Conservation (phyloP, 1,139 yeast species). For the Saccharomycopsis hybrid region DNA sequence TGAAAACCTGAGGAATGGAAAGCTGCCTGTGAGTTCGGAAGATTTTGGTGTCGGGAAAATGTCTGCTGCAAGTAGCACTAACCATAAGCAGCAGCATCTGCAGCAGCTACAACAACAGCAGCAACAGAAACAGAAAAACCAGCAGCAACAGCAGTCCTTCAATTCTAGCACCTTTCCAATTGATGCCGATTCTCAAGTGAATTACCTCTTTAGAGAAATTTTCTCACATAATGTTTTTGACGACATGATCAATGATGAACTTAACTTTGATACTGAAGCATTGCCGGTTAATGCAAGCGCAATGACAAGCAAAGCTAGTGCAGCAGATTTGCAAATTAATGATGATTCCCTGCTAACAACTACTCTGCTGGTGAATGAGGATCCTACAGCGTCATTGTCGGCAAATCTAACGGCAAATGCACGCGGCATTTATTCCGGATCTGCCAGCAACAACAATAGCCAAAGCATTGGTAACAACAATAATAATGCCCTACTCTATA, state of each 20-base stretch:
- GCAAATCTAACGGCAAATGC: background rate
- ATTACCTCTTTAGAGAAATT: constrained; percentile 15
- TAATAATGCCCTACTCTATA: background rate
- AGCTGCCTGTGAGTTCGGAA: too few relatives aligned
- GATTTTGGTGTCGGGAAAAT: too few relatives aligned
- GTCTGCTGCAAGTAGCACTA: too few relatives aligned
- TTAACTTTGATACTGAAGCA: too few relatives aligned
- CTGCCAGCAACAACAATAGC: background rate
- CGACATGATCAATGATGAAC: constrained; percentile 16
- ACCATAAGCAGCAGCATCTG: too few relatives aligned
- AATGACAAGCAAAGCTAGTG: too few relatives aligned
- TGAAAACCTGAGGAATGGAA: too few relatives aligned
- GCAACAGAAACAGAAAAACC: background rate
- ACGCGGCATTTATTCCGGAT: background rate
- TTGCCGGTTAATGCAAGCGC: background rate
- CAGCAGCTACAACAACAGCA: too few relatives aligned
- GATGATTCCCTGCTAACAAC: too few relatives aligned
- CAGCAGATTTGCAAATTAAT: too few relatives aligned
- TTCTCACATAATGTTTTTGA: constrained; percentile 16
- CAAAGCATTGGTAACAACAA: background rate
- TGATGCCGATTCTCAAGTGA: constrained; percentile 1
- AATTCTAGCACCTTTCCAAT: background rate
- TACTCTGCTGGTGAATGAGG: too few relatives aligned
- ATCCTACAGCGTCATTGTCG: too few relatives aligned
- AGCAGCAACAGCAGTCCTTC: background rate